phyloP scores from a whole-genome alignment of 169 alveolate species.

The Miamiensis avidus region DNA sequence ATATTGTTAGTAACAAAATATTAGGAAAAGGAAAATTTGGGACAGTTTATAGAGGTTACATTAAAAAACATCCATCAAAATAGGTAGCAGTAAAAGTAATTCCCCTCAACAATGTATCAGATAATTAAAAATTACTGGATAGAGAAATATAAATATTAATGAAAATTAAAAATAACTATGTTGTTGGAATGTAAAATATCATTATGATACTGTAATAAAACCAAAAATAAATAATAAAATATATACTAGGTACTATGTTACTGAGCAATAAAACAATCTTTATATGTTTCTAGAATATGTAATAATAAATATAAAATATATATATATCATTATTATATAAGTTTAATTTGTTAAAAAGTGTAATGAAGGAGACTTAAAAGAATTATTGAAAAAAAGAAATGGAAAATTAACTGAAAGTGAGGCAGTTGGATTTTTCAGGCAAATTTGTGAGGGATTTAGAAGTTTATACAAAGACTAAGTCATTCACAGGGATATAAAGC shows the following conservation, averaged over 20 bases:
- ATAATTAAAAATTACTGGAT: constrained; percentile 22
- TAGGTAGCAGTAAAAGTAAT: constrained; percentile 38
- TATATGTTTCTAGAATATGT: constrained; percentile 33
- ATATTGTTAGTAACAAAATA: constrained; percentile 28
- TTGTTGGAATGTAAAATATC: background rate
- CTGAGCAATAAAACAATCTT: constrained; percentile 10
- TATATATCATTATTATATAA: too few relatives aligned
- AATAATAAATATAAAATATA: too few relatives aligned
- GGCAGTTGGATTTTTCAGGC: constrained; percentile 19
- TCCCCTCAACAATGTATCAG: constrained; percentile 32
- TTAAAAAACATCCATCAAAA: constrained; percentile 26
- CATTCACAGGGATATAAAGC: constrained; percentile 30
- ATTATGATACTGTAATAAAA: background rate
- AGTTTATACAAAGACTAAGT: constrained; percentile 2
- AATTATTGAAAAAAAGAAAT: constrained; percentile 1
- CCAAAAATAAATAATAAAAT: background rate
- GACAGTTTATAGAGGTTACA: constrained; percentile 30
- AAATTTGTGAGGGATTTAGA: constrained; percentile 26
- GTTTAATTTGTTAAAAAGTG: background rate
- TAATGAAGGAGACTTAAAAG: constrained; percentile 26
- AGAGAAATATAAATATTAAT: constrained; percentile 44
- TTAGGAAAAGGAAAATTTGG: constrained; percentile 49
- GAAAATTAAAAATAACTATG: constrained; percentile 26
- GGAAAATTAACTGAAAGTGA: constrained; percentile 29
- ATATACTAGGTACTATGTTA: background rate